Evolutionary conservation across 768 basidiomycete species (phyloP), one percentile per base, ranked within the genome.

Genomic region (Trametes sanguinea): DNA sequence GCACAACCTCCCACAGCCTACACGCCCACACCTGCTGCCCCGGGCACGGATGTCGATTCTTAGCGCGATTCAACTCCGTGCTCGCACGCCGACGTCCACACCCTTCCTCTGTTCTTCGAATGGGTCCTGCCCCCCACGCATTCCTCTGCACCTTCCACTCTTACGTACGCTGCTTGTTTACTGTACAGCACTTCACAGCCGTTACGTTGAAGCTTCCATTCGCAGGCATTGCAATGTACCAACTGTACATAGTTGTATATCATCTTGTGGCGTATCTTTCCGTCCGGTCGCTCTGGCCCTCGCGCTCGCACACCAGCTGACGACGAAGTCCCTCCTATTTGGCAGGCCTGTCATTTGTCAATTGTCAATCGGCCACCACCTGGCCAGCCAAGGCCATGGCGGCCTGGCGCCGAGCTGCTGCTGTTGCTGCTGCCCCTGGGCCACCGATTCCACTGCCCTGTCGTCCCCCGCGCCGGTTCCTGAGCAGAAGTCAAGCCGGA

Each of bases 201-300:
- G 37, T 37, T 37, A 37, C 35, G 35, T 37, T 37, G 6, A 11
- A 11, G 6, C 35, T 11, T 11, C 35, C 11, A 11, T 37, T 37
- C 35, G 35, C 51, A 52, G 35, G 37, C 2, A 42, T 42, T 4
- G 44, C 44, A 35, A 13, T 58, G 62, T 59, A 58, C 62, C 62
- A 51, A 10, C 27, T 63, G 62, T 63, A 63, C 33, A 63, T 63
- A 63, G 40, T 43, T 55, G 62, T 63, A 63, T 54, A 48, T 8
- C 32, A 57, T 44, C 39, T 4, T 27, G 27, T 53, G 4, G 14
- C 40, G 11, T 22, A 32, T 44, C 17, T 46, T 11, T 37, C 35
- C 35, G 35, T 37, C 44, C 3, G 16, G 48, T 16, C 22, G 22
- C 30, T 22, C 13, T 32, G 48, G 13, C 30, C 48, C 48, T 33